Evolutionary conservation across 106 monocot genomes (phyloP).

Genomic region (Cymbidium sinense): DNA sequence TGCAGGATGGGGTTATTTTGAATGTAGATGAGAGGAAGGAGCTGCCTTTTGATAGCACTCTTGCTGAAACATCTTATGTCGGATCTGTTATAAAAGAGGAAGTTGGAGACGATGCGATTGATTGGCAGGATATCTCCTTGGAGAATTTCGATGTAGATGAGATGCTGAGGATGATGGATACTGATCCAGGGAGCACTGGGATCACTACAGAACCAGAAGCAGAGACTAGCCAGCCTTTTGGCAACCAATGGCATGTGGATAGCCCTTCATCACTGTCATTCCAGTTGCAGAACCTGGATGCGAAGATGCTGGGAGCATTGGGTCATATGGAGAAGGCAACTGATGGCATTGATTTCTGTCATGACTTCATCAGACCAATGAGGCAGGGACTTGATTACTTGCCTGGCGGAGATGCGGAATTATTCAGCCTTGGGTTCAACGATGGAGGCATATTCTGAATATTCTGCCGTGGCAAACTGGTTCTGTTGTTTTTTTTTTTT

Average conservation of each 20-base stretch:
- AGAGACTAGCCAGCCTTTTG: not conserved
- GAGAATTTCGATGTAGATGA: slow-evolving; percentile 40
- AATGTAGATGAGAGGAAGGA: no score
- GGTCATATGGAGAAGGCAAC: slow-evolving; percentile 5
- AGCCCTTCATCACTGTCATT: slow-evolving; percentile 5
- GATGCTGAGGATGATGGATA: slow-evolving; percentile 32
- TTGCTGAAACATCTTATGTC: not conserved
- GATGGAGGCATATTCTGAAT: not conserved
- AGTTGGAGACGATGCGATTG: not conserved
- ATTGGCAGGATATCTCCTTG: slow-evolving; percentile 11
- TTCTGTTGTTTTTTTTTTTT: no score
- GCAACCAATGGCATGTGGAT: not conserved
- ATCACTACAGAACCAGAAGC: no score
- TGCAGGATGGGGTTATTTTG: no score
- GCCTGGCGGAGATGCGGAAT: not conserved
- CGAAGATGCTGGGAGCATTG: slow-evolving; percentile 15
- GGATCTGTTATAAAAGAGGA: not conserved
- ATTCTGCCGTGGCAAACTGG: not conserved
- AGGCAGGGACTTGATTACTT: slow-evolving; percentile 8
- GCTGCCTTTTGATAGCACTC: not conserved
- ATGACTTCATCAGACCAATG: not conserved
- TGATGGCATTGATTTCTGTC: not conserved
- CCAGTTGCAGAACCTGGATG: slow-evolving; percentile 31
- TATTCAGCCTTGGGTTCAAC: not conserved
- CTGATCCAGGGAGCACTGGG: not conserved